phyloP scores from a whole-genome alignment of 208 protist genomes.

The Leishmania turanica region DNA sequence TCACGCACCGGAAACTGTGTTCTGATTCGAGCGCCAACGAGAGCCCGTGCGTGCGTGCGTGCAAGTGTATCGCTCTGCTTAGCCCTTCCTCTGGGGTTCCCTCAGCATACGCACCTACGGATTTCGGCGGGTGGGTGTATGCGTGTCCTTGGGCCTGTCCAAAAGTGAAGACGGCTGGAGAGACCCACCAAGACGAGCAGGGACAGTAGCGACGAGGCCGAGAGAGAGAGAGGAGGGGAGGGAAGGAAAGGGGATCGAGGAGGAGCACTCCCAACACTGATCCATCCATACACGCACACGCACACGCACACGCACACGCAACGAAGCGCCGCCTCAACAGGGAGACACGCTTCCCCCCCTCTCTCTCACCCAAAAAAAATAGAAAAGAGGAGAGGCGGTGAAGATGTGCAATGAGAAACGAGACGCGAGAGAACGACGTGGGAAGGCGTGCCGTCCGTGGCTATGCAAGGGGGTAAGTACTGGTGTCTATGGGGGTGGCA shows the following conservation, averaged over 20 bases:
- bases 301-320: not conserved
- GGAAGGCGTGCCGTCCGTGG: not conserved
- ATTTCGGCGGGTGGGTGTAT: not conserved
- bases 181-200: not conserved
- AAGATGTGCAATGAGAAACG: not conserved
- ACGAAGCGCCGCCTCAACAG: not conserved
- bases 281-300: not conserved
- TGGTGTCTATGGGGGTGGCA: not conserved
- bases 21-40: not conserved
- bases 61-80: not conserved
- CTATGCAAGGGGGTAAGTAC: not conserved
- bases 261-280: not conserved
- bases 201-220: not conserved
- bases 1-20: not conserved
- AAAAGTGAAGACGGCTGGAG: not conserved
- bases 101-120: no score
- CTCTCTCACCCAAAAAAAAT: not conserved
- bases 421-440: not conserved
- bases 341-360: not conserved
- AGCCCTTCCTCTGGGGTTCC: no score
- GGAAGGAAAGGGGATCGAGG: not conserved
- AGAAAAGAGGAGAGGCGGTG: not conserved
- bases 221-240: not conserved
- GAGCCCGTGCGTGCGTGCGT: not conserved
- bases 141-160: not conserved